Evolutionary conservation across 2,329 filamentous ascomycete species (phyloP).

Genomic region (Hymenotorrendiella dingleyae): DNA sequence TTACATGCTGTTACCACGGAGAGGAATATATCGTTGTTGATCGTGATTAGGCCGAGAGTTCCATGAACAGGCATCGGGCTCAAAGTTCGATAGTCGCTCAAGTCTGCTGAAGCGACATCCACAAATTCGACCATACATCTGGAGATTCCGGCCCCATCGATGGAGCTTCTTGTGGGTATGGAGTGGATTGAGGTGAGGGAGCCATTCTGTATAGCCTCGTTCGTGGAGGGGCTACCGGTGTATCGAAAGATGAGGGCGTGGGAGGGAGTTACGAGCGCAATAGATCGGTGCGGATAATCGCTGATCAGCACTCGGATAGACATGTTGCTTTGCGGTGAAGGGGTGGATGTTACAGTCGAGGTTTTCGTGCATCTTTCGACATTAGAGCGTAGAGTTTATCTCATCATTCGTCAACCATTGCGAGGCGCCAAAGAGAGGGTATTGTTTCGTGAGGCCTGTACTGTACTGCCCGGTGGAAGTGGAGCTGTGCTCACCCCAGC

Average conservation of each 20-base stretch:
- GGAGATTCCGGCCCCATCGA: conserved; percentile 20
- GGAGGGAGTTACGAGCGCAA: conserved; percentile 74
- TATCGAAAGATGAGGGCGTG: conserved; percentile 83
- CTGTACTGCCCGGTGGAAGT: no score
- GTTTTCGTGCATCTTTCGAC: conserved; percentile 16
- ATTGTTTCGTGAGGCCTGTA: no score
- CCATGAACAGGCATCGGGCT: conserved; percentile 72
- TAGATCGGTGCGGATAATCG: conserved; percentile 80
- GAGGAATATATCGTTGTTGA: conserved; percentile 80
- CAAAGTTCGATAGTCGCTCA: conserved; percentile 71
- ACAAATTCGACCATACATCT: conserved; percentile 84
- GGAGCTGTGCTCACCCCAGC: no score
- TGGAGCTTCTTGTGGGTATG: conserved; percentile 35
- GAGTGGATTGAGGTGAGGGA: conserved; percentile 49
- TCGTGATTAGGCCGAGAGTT: conserved; percentile 80
- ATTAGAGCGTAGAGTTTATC: no score
- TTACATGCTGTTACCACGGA: conserved; percentile 77
- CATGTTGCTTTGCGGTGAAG: conserved; percentile 20
- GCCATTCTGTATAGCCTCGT: conserved; percentile 52
- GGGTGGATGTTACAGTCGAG: conserved; percentile 2
- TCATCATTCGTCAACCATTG: neutral
- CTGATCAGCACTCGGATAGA: conserved; percentile 46
- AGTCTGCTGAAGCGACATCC: conserved; percentile 54
- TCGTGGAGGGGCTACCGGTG: conserved; percentile 60
- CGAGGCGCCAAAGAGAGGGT: no score